Percentiles rank a stretch among this genome's conserved stretches.
These are phyloP conservation scores for Canna indica DNA, from an alignment of 176 grass and related monocot species.

Conservation along the genomic window DNA sequence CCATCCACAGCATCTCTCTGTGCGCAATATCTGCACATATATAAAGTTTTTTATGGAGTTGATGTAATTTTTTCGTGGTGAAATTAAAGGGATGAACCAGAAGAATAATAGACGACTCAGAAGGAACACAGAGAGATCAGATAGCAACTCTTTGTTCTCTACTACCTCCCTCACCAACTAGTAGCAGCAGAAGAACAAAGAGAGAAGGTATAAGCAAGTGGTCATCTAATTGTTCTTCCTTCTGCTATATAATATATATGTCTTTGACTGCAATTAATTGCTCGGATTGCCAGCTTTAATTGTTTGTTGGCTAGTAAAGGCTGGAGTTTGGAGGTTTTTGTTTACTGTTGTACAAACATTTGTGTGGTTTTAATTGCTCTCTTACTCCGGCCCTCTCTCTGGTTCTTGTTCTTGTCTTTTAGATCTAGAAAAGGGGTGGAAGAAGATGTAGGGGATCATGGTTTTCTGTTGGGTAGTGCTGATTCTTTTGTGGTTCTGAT, in stretches of 20 bases:
- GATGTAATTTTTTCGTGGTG: neutral
- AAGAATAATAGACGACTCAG: neutral
- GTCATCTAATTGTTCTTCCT: neutral
- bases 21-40: neutral
- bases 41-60: neutral
- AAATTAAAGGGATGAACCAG: neutral
- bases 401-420: neutral
- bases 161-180: neutral
- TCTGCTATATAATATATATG: neutral
- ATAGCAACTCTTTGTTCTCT: neutral
- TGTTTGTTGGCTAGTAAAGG: neutral
- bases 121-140: neutral
- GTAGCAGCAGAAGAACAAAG: neutral
- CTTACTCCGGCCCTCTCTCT: neutral
- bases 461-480: too few species aligned
- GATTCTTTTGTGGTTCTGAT: neutral
- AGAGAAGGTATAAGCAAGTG: neutral
- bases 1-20: neutral
- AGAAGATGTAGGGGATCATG: too few species aligned
- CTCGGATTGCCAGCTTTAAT: neutral
- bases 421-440: neutral
- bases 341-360: neutral
- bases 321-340: neutral
- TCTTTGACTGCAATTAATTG: neutral
- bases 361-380: neutral